Conservation (phyloP, 2,329 filamentous ascomycete species). For the Hymenoscyphus salicellus region DNA sequence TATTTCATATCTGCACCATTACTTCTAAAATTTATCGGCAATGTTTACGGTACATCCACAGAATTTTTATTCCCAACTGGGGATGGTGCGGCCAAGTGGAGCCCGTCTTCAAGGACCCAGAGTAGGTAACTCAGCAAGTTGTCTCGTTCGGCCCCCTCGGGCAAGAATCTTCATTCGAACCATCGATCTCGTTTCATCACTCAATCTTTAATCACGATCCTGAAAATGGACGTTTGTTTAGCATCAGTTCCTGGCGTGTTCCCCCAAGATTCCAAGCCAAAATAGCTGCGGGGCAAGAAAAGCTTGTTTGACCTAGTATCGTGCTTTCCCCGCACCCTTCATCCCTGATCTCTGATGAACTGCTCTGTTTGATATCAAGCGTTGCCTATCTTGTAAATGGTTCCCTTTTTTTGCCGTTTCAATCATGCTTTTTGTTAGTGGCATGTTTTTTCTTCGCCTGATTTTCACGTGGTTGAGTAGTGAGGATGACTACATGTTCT, state of each 20-base stretch:
- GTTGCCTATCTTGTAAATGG: not conserved
- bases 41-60: no score
- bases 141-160: no score
- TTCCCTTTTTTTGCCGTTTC: not conserved
- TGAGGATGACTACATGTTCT: not conserved
- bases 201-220: not conserved
- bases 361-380: not conserved
- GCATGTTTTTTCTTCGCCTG: not conserved
- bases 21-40: no score
- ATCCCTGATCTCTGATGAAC: not conserved
- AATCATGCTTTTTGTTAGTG: not conserved
- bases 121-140: not conserved
- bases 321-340: not conserved
- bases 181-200: no score
- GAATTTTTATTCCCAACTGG: no score
- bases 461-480: not conserved
- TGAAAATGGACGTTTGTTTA: not conserved
- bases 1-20: no score
- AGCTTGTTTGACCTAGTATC: conserved; percentile 11
- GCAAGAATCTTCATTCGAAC: not conserved
- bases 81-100: no score
- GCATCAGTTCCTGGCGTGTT: not conserved
- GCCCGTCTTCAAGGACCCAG: no score
- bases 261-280: conserved; percentile 11
- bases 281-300: conserved; percentile 14